Conservation (phyloP, 2,329 filamentous ascomycete species). For the Nemania diffusa region DNA sequence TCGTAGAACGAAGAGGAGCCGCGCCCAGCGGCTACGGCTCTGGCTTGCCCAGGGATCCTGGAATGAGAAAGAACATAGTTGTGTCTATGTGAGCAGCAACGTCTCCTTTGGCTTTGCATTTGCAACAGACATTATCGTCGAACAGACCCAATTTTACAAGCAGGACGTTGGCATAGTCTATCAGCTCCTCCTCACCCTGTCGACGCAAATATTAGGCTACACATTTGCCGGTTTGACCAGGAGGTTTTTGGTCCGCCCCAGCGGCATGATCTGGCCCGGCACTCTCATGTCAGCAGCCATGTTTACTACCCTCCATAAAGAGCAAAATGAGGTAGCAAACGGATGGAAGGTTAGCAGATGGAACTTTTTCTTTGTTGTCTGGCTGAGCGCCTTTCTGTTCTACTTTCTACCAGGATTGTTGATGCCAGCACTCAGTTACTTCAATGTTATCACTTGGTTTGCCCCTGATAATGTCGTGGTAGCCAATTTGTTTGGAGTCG, state of each 20-base stretch:
- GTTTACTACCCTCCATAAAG: constrained; percentile 87
- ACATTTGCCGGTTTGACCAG: constrained; percentile 85
- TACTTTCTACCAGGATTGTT: constrained; percentile 87
- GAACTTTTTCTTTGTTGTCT: constrained; percentile 84
- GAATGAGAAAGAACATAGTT: constrained; percentile 91
- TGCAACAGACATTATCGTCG: constrained; percentile 88
- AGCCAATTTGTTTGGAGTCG: constrained; percentile 85
- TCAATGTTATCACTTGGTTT: constrained; percentile 90
- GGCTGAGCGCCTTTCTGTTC: constrained; percentile 76
- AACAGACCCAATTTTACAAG: constrained; percentile 89
- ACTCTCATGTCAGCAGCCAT: constrained; percentile 89
- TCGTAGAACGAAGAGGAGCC: constrained; percentile 44
- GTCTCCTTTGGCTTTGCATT: constrained; percentile 91
- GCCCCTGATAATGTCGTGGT: constrained; percentile 87
- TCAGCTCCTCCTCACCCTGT: constrained; percentile 83
- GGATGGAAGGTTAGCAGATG: constrained; percentile 86
- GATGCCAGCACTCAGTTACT: constrained; percentile 87
- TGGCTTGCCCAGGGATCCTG: constrained; percentile 84
- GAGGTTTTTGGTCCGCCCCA: constrained; percentile 83
- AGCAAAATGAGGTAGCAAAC: constrained; percentile 82
- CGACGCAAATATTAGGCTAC: constrained; percentile 87
- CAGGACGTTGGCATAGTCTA: constrained; percentile 81
- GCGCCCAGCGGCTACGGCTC: constrained; percentile 63
- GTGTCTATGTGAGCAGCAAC: constrained; percentile 89
- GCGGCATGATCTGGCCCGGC: constrained; percentile 91